Percentiles rank a stretch among this genome's conserved stretches.
Evolutionary conservation across 805 yeast genomes (phyloP).

Genomic region (Saccharomyces jurei): DNA sequence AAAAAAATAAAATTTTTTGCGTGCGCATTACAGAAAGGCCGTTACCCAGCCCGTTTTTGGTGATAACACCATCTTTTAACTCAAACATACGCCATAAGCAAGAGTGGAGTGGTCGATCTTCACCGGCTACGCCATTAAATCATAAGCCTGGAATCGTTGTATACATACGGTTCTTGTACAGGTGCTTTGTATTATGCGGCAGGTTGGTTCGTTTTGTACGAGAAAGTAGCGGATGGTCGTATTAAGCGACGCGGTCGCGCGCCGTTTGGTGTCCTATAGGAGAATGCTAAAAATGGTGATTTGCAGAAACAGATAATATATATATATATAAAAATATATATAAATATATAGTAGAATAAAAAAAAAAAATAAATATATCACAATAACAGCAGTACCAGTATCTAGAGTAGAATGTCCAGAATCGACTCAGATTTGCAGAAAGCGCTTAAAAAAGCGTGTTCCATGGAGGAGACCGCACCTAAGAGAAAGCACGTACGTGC

Average conservation of each 20-base stretch:
- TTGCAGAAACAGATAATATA: no score
- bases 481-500: conserved; percentile 94
- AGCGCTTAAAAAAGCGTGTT: conserved; percentile 67
- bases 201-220: background rate
- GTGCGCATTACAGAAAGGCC: background rate
- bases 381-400: background rate
- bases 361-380: no score
- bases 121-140: background rate
- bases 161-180: background rate
- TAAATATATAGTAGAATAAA: no score
- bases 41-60: background rate
- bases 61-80: background rate
- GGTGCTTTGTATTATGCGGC: background rate
- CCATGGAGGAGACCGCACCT: conserved; percentile 81
- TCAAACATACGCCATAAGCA: background rate
- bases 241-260: background rate
- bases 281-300: background rate
- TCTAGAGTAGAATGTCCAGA: conserved; percentile 16
- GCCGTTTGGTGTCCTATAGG: background rate
- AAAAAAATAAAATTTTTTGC: background rate
- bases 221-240: background rate
- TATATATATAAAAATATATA: background rate
- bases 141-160: background rate
- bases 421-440: conserved; percentile 36
- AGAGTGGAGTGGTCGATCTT: background rate